phyloP scores from a whole-genome alignment of 2,329 filamentous ascomycete species.

The Stagonosporopsis chrysanthemi region DNA sequence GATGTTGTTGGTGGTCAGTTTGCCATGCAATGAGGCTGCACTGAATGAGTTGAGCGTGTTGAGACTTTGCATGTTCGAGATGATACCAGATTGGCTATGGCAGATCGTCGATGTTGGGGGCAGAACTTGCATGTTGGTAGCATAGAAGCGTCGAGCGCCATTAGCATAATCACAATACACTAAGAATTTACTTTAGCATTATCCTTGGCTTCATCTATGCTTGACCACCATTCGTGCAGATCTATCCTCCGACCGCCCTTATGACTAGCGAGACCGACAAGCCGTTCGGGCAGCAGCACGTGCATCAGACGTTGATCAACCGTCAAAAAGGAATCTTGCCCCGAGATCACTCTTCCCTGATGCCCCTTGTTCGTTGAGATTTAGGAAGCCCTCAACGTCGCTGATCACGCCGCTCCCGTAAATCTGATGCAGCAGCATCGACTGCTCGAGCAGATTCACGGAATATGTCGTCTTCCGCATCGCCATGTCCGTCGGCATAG shows the following conservation, averaged over 20 bases:
- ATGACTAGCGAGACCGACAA: not conserved
- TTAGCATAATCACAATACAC: slow-evolving; percentile 6
- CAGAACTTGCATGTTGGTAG: slow-evolving; percentile 7
- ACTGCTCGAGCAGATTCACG: not conserved
- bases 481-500: not conserved
- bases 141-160: slow-evolving; percentile 5
- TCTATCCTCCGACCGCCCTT: not conserved
- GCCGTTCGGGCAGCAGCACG: not conserved
- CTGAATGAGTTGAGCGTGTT: not conserved
- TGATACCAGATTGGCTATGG: slow-evolving; percentile 12
- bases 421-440: not conserved
- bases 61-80: not conserved
- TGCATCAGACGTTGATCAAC: not conserved
- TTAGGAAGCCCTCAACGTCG: not conserved
- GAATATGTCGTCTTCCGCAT: no score
- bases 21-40: slow-evolving; percentile 14
- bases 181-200: not conserved
- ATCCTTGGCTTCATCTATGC: not conserved
- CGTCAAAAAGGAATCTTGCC: not conserved
- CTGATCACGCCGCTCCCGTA: not conserved
- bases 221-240: not conserved
- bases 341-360: not conserved
- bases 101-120: slow-evolving; percentile 7
- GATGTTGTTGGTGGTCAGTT: slow-evolving; percentile 56
- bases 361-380: not conserved